Base-by-base conservation (phyloP, 2,329 filamentous ascomycete genomes). In the Pseudofabraea citricarpa region DNA sequence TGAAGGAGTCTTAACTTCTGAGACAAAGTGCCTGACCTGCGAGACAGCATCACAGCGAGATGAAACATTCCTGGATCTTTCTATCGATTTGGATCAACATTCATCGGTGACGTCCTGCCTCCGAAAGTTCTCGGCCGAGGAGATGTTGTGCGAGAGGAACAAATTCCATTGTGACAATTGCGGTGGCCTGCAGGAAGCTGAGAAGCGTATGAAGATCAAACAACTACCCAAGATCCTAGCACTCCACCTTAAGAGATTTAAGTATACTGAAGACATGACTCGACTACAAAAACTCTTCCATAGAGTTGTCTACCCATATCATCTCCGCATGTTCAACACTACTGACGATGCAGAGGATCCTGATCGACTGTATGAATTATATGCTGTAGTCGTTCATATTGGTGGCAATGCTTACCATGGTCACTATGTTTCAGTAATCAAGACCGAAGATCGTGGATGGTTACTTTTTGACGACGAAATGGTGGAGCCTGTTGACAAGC, bases 121-220 rank as follows among this genome's bases (percentile, higher is more conserved):
- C 51, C 80, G 88, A 46, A 95, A 96, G 58, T 98, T 98, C 59
- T 98, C 93, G 0, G 90, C 93, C 36, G 93, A 97, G 58, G 93
- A 98, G 65, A 96, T 97, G 89, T 76, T 98, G 45, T 97, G 93
- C 61, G 93, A 98, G 68, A 79, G 90, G 48, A 97, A 98, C 71
- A 98, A 98, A 62, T 98, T 98, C 54, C 91, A 98, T 61, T 98
- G 93, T 67, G 93, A 98, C 63, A 90, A 90, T 56, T 98, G 93
- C 56, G 93, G 93, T 41, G 93, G 93, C 3, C 71, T 98, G 43
- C 93, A 98, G 65, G 93, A 98, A 67, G 93, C 93, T 0, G 93
- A 98, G 65, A 98, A 97, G 72, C 81, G 93, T 51, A 98, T 98
- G 93, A 98, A 97, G 72, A 91, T 98, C 56, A 97, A 98, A 71